Base-by-base conservation (phyloP, 1,139 yeast species). In the Tardiomyces digboiensis region DNA sequence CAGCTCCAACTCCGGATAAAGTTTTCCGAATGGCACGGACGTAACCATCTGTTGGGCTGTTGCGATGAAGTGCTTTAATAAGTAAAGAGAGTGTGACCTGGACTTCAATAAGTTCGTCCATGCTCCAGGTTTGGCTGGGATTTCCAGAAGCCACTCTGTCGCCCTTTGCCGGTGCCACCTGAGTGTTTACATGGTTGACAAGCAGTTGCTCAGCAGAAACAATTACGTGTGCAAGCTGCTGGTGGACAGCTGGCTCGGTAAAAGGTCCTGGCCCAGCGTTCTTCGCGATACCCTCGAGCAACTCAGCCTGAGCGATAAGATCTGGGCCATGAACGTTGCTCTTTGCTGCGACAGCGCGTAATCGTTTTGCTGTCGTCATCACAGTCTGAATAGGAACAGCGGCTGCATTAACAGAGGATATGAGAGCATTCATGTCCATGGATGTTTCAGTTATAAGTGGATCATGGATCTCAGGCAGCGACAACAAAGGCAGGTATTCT, bases 391-490 rank as follows among this genome's bases (percentile, higher is more conserved):
- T 53, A 6, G 57, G 47, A 13, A 55, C 54, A 3, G 61, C 62
- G 1, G 55, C 43, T 13, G 61, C 57, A 43, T 59, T 59, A 41
- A 52, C 52, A 16, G 55, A 49, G 2, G 59, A 47, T 26, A 59
- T 59, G 41, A 59, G 52, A 40, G 53, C 62, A 44, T 59, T 59
- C 29, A 59, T 46, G 5, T 58, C 50, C 55, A 53, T 52, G 45
- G 59, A 49, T 13, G 54, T 59, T 6, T 45, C 50, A 39, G 51
- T 53, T 21, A 59, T 42, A 18, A 49, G 39, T 13, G 53, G 52
- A 41, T 60, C 59, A 6, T 49, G 43, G 16, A 50, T 54, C 40
- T 60, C 60, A 6, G 62, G 62, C 20, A 57, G 47, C 37, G 53
- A 46, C 18, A 60, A 47, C 44, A 59, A 43, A 18, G 63, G 63